Conservation (phyloP, 306 rosid genomes). For the Malus fusca region DNA sequence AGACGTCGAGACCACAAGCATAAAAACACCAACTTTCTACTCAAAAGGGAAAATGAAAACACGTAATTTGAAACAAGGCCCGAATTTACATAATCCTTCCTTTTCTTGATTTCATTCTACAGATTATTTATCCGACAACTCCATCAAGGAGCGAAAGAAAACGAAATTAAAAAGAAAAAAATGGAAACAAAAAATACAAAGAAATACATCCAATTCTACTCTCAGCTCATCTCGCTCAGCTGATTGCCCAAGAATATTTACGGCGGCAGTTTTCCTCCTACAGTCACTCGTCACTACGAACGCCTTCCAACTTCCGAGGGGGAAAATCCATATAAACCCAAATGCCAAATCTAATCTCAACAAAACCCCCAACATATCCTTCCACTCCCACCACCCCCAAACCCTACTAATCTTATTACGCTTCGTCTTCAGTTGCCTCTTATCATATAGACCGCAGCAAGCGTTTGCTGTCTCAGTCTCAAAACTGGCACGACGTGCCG, state of each 20-base stretch:
- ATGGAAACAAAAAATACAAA: conserved; percentile 11
- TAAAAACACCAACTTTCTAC: not conserved
- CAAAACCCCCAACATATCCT: conserved; percentile 16
- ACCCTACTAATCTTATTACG: conserved; percentile 40
- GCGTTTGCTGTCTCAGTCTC: conserved; percentile 40
- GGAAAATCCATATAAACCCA: conserved; percentile 30
- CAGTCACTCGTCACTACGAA: conserved; percentile 31
- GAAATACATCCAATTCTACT: conserved; percentile 55
- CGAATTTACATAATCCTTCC: conserved; percentile 40
- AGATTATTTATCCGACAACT: conserved; percentile 74
- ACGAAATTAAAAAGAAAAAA: not conserved
- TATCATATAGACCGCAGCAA: conserved; percentile 20
- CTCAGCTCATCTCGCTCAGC: conserved; percentile 28
- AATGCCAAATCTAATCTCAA: conserved; percentile 31
- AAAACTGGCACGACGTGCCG: conserved; percentile 99
- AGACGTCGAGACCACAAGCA: not conserved
- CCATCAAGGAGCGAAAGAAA: conserved; percentile 13
- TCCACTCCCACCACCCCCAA: conserved; percentile 15
- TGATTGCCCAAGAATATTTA: conserved; percentile 56
- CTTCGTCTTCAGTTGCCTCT: conserved; percentile 29
- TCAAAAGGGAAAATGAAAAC: not conserved
- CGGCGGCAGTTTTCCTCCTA: conserved; percentile 32
- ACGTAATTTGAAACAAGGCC: not conserved
- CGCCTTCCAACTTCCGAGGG: conserved; percentile 21
- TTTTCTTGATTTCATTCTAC: conserved; percentile 41